phyloP scores from a whole-genome alignment of 1,284 basidiomycete genomes.

The Apiotrichum porosum region DNA sequence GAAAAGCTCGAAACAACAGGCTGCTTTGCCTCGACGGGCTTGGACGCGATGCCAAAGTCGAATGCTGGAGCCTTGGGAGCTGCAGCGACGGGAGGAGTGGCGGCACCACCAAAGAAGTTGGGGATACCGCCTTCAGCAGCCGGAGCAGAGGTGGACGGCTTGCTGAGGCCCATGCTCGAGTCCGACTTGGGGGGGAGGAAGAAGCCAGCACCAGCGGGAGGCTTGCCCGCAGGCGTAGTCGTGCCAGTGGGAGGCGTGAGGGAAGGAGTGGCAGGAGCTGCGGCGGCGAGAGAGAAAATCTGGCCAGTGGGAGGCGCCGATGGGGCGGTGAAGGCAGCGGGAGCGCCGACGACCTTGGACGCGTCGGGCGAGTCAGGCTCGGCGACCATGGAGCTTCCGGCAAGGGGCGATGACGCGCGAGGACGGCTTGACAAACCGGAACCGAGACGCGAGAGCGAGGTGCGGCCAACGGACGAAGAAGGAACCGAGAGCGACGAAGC shows the following conservation, averaged over 20 bases:
- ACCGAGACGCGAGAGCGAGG: slow-evolving; percentile 17
- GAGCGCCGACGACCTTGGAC: slow-evolving; percentile 3
- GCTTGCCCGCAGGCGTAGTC: slow-evolving; percentile 22
- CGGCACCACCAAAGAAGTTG: slow-evolving; percentile 12
- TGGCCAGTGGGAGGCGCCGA: slow-evolving; percentile 13
- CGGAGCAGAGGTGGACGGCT: slow-evolving; percentile 20
- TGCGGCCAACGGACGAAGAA: slow-evolving; percentile 20
- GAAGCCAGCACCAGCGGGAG: slow-evolving; percentile 26
- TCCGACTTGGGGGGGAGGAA: slow-evolving; percentile 10
- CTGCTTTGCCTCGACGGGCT: slow-evolving; percentile 14
- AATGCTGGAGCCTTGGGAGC: slow-evolving; percentile 18
- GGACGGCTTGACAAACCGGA: slow-evolving; percentile 28
- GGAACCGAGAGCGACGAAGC: slow-evolving; percentile 14
- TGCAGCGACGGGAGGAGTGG: slow-evolving; percentile 9
- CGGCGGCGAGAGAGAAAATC: slow-evolving; percentile 18
- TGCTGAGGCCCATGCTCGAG: slow-evolving; percentile 26
- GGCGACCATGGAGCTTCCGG: slow-evolving; percentile 32
- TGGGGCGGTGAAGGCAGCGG: slow-evolving; percentile 6
- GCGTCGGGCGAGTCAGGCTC: slow-evolving; percentile 37
- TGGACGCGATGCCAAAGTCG: slow-evolving; percentile 26
- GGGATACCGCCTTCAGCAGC: slow-evolving; percentile 9
- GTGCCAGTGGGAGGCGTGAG: slow-evolving; percentile 23
- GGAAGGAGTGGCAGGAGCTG: slow-evolving; percentile 12
- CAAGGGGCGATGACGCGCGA: slow-evolving; percentile 42
- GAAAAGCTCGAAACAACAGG: slow-evolving; percentile 2